phyloP scores from a whole-genome alignment of 805 yeast species.

The Kodamaea leandrae region DNA sequence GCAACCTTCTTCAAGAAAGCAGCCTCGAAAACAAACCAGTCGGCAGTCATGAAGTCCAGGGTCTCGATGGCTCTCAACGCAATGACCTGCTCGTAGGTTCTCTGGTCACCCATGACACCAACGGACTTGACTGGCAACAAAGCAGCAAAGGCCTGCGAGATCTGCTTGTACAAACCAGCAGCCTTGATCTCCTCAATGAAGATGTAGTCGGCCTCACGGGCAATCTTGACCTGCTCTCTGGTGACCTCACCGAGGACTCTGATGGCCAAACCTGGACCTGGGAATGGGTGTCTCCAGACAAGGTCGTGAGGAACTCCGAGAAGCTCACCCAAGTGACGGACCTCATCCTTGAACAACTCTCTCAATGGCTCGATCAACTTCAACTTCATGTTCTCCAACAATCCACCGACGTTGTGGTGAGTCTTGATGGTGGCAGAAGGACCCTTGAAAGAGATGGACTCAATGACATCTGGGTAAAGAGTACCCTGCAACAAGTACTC shows the following conservation, averaged over 20 bases:
- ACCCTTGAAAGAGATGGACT: slow-evolving; percentile 97
- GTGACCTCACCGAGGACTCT: slow-evolving; percentile 97
- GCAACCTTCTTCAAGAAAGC: slow-evolving; percentile 89
- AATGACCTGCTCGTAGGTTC: slow-evolving; percentile 98
- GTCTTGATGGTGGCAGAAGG: slow-evolving; percentile 99
- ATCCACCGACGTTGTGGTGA: slow-evolving; percentile 98
- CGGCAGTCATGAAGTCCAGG: slow-evolving; percentile 98
- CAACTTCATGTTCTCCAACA: slow-evolving; percentile 96
- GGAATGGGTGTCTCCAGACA: slow-evolving; percentile 99
- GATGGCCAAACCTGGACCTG: slow-evolving; percentile 99
- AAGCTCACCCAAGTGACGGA: slow-evolving; percentile 90
- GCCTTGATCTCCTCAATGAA: slow-evolving; percentile 93
- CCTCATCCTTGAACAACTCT: slow-evolving; percentile 98
- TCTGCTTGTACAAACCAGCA: slow-evolving; percentile 88
- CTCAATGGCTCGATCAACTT: slow-evolving; percentile 97
- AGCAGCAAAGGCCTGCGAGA: slow-evolving; percentile 97
- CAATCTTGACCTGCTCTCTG: slow-evolving; percentile 87
- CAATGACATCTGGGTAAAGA: slow-evolving; percentile 96
- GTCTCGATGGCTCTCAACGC: slow-evolving; percentile 98
- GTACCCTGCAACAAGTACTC: slow-evolving; percentile 96
- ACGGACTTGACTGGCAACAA: slow-evolving; percentile 96
- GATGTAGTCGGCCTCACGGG: slow-evolving; percentile 94
- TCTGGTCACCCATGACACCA: slow-evolving; percentile 99
- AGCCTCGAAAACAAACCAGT: slow-evolving; percentile 95
- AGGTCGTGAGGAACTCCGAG: slow-evolving; percentile 94